These are phyloP conservation scores for Rhizopogon rudus DNA, from an alignment of 768 basidiomycete species.

Conservation along the genomic window DNA sequence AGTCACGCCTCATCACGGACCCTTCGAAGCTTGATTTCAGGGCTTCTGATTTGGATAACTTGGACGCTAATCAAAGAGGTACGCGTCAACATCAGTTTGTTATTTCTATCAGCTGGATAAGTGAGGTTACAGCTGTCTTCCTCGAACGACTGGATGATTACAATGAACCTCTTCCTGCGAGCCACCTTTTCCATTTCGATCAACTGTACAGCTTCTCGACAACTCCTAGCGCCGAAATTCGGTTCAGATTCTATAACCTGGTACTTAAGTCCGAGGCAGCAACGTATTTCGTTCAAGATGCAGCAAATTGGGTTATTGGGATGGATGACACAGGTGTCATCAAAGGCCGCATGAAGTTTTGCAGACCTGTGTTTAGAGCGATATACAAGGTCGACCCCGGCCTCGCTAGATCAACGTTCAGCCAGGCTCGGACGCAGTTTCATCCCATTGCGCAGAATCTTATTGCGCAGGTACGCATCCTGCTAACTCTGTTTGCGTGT, in stretches of 20 bases:
- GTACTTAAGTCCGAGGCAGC: conserved; percentile 36
- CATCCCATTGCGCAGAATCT: conserved; percentile 48
- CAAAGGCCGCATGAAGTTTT: conserved; percentile 55
- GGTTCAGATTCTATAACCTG: conserved; percentile 46
- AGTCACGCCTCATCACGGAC: conserved; percentile 32
- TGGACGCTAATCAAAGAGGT: conserved; percentile 51
- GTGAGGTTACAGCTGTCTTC: conserved; percentile 41
- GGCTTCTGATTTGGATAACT: conserved; percentile 38
- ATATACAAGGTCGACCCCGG: conserved; percentile 30
- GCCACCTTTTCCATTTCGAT: conserved; percentile 39
- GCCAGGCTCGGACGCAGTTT: conserved; percentile 30
- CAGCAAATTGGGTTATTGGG: conserved; percentile 43
- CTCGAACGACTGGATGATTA: conserved; percentile 45
- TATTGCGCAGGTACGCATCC: conserved; percentile 39
- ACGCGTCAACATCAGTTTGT: conserved; percentile 3
- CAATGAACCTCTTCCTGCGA: conserved; percentile 33
- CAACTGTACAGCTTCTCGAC: conserved; percentile 37
- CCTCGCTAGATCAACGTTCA: conserved; percentile 33
- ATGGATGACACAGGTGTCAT: conserved; percentile 34
- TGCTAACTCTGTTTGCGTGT: background rate
- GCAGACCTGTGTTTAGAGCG: conserved; percentile 41
- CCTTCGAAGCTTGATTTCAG: conserved; percentile 35
- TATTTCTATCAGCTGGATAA: background rate
- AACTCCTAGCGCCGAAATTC: conserved; percentile 46
- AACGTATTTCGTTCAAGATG: conserved; percentile 25